These are phyloP conservation scores for Pinus albicaulis DNA, from an alignment of 75 land plant species.

Conservation along the genomic window DNA sequence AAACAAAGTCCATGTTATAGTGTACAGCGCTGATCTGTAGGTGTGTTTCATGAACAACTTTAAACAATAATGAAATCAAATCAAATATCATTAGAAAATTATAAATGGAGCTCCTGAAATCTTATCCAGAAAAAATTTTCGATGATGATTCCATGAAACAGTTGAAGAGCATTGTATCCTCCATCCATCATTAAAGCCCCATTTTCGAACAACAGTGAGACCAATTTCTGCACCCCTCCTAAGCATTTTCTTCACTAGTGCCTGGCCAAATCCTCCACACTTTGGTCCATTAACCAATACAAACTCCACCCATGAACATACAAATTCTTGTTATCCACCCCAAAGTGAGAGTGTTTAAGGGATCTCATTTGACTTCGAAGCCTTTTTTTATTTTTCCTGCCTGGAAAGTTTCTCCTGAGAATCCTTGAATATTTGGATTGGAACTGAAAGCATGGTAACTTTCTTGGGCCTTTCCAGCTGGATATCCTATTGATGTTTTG, in stretches of 20 bases:
- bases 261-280: slow-evolving; percentile 12
- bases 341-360: slow-evolving; percentile 25
- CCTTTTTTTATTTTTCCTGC: no score
- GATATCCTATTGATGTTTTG: no score
- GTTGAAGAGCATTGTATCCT: slow-evolving; percentile 51
- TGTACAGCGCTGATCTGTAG: no score
- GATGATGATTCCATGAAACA: slow-evolving; percentile 49
- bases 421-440: no score
- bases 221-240: slow-evolving; percentile 33
- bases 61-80: no score
- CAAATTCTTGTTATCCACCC: slow-evolving; percentile 40
- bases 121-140: slow-evolving; percentile 61
- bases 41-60: no score
- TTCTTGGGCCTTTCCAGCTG: no score
- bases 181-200: slow-evolving; percentile 82
- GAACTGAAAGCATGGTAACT: no score
- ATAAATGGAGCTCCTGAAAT: background rate
- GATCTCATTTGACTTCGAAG: no score
- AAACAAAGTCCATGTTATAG: no score
- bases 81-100: no score
- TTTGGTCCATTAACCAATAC: slow-evolving; percentile 58
- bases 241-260: slow-evolving; percentile 32
- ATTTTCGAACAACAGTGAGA: slow-evolving; percentile 55
- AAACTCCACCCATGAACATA: slow-evolving; percentile 73
- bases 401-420: no score